Percentiles rank a stretch among this genome's conserved stretches.
These are phyloP conservation scores for Fistulina hepatica DNA, from an alignment of 1,284 basidiomycete species.

Conservation along the genomic window DNA sequence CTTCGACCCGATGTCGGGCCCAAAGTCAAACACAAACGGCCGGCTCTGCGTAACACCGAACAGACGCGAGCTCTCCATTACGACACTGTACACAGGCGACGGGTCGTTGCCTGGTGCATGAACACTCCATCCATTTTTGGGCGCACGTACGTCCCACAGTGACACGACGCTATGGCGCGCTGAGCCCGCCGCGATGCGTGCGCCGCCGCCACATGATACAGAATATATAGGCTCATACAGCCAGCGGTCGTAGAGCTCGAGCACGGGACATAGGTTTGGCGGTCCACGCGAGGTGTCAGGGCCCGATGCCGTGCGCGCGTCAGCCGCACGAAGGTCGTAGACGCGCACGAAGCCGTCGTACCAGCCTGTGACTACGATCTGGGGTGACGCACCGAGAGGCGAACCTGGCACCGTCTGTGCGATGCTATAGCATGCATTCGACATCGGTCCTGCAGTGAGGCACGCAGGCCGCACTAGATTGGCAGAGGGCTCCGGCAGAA, in stretches of 20 bases:
- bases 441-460: neutral
- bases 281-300: conserved; percentile 10
- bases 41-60: conserved; percentile 66
- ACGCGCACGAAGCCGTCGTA: conserved; percentile 61
- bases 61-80: conserved; percentile 60
- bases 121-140: conserved; percentile 55
- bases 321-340: conserved; percentile 55
- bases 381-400: conserved; percentile 56
- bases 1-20: conserved; percentile 40
- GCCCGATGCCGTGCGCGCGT: conserved; percentile 12
- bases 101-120: conserved; percentile 65
- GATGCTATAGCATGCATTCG: conserved; percentile 54
- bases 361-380: conserved; percentile 69
- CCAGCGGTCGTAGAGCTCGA: conserved; percentile 54
- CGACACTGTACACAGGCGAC: conserved; percentile 61
- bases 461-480: neutral
- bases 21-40: conserved; percentile 67
- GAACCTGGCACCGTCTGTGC: conserved; percentile 44
- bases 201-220: conserved; percentile 58
- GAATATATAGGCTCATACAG: conserved; percentile 62
- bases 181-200: conserved; percentile 58
- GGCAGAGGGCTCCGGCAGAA: conserved; percentile 19
- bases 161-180: conserved; percentile 64
- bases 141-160: conserved; percentile 64
- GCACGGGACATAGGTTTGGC: conserved; percentile 38